phyloP scores from a whole-genome alignment of 305 asterid species.

The Plantago coronopus region DNA sequence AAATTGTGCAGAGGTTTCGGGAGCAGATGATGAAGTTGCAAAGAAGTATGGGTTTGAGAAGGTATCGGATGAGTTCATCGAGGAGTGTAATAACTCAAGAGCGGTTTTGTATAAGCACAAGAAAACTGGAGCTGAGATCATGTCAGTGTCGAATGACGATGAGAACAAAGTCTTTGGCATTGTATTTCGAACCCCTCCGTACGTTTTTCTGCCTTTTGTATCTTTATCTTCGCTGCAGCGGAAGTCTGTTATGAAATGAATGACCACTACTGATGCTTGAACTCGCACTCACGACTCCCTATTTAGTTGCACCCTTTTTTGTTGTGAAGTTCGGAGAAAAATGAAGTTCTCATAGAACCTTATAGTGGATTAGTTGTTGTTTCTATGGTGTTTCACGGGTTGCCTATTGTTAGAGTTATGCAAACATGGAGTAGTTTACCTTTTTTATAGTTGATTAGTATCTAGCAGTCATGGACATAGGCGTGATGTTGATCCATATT shows the following conservation, averaged over 20 bases:
- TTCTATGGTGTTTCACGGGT: too few relatives aligned
- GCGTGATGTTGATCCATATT: too few relatives aligned
- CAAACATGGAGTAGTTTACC: too few relatives aligned
- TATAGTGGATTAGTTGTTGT: too few relatives aligned
- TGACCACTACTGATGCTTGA: background rate
- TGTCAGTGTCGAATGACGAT: conserved; percentile 88
- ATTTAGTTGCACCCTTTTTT: too few relatives aligned
- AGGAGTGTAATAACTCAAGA: conserved; percentile 78
- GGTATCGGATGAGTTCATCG: conserved; percentile 79
- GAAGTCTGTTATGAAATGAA: background rate
- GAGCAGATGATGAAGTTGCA: conserved; percentile 72
- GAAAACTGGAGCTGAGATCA: conserved; percentile 91
- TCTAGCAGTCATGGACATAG: too few relatives aligned
- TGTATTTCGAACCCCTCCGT: conserved; percentile 97
- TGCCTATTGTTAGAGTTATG: too few relatives aligned
- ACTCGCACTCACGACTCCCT: too few relatives aligned
- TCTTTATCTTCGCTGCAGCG: background rate
- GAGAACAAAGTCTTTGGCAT: conserved; percentile 97
- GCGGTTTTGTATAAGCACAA: conserved; percentile 91
- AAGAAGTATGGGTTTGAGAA: conserved; percentile 90
- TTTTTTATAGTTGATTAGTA: too few relatives aligned
- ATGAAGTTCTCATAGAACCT: too few relatives aligned
- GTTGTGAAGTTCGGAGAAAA: too few relatives aligned
- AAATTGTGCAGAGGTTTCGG: conserved; percentile 41
- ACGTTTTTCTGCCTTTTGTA: conserved; percentile 27